These are phyloP conservation scores for Aquilaria malaccensis DNA, from an alignment of 345 rosid species.

Conservation along the genomic window DNA sequence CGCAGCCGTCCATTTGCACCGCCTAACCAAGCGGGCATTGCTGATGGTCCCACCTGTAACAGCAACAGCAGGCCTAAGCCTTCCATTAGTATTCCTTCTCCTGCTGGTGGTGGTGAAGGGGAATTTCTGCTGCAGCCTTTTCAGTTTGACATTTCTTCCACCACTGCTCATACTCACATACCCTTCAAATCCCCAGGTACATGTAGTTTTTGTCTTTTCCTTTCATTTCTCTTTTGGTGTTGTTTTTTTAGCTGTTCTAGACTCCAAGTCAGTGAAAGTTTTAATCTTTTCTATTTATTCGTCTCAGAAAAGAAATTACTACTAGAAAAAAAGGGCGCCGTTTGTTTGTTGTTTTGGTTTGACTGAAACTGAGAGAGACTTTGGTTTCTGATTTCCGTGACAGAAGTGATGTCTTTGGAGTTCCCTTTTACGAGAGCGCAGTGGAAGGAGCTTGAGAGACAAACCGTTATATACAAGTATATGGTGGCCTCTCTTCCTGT, in stretches of 20 bases:
- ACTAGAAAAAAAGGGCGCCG: neutral
- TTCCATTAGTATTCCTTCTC: slow-evolving; percentile 6
- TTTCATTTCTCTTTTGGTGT: neutral
- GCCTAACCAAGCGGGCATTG: slow-evolving; percentile 1
- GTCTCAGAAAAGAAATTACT: neutral
- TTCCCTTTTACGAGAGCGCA: slow-evolving; percentile 78
- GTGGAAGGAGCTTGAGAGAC: slow-evolving; percentile 76
- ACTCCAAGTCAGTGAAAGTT: neutral
- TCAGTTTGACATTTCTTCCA: slow-evolving; percentile 13
- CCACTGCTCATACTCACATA: slow-evolving; percentile 9
- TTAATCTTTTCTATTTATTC: neutral
- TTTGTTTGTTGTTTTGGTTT: slow-evolving; percentile 3
- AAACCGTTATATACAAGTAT: slow-evolving; percentile 77
- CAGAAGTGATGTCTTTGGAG: slow-evolving; percentile 23
- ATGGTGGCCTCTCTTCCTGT: slow-evolving; percentile 81
- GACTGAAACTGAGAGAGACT: slow-evolving; percentile 1
- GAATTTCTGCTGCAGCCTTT: slow-evolving; percentile 24
- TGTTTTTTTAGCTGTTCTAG: neutral
- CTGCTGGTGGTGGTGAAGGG: slow-evolving; percentile 9
- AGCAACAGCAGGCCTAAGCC: slow-evolving; percentile 11
- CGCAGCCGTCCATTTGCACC: slow-evolving; percentile 28
- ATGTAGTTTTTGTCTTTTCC: neutral
- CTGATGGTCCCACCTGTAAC: slow-evolving; percentile 23
- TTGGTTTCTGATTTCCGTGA: neutral
- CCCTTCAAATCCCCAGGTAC: slow-evolving; percentile 34